Evolutionary conservation across 257 asterid genomes (phyloP).

Genomic region (Verbena officinalis): DNA sequence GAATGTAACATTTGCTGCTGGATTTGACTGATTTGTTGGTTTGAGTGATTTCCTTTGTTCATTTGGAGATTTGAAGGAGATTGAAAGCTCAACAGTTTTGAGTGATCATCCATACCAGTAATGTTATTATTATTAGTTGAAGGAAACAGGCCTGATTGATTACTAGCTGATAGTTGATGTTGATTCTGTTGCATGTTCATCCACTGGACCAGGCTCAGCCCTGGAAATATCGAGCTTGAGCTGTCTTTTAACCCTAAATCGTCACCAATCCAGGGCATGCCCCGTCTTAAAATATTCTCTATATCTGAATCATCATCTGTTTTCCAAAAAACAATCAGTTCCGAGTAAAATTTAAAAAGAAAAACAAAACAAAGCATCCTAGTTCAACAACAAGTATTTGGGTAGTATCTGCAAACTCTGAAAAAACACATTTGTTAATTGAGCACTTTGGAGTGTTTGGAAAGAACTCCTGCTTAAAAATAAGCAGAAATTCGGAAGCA

Average conservation of each 20-base stretch:
- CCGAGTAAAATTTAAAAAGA: background rate
- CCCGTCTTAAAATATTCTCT: slow-evolving; percentile 69
- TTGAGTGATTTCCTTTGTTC: slow-evolving; percentile 52
- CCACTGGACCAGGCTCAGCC: slow-evolving; percentile 94
- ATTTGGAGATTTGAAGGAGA: slow-evolving; percentile 69
- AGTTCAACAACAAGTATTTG: background rate
- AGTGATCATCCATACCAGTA: slow-evolving; percentile 52
- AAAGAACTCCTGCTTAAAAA: no score
- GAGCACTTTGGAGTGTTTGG: no score
- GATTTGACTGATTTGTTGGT: slow-evolving; percentile 33
- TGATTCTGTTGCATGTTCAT: slow-evolving; percentile 92
- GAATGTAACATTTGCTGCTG: slow-evolving; percentile 58
- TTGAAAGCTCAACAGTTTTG: slow-evolving; percentile 80
- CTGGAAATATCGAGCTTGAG: slow-evolving; percentile 80
- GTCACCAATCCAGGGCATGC: slow-evolving; percentile 88
- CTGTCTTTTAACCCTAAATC: slow-evolving; percentile 78
- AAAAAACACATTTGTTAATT: no score
- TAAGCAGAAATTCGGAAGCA: no score
- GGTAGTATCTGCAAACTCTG: no score
- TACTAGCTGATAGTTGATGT: slow-evolving; percentile 1
- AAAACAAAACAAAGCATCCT: no score
- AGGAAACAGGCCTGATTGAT: slow-evolving; percentile 55
- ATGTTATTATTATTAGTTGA: slow-evolving; percentile 41
- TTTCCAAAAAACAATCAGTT: slow-evolving; percentile 24
- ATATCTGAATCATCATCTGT: slow-evolving; percentile 77